A percentile compares a stretch with the other conserved stretches of the same genome.
Evolutionary conservation across 2,329 filamentous ascomycete species (phyloP).

Genomic region (Didymellaceae sp.): DNA sequence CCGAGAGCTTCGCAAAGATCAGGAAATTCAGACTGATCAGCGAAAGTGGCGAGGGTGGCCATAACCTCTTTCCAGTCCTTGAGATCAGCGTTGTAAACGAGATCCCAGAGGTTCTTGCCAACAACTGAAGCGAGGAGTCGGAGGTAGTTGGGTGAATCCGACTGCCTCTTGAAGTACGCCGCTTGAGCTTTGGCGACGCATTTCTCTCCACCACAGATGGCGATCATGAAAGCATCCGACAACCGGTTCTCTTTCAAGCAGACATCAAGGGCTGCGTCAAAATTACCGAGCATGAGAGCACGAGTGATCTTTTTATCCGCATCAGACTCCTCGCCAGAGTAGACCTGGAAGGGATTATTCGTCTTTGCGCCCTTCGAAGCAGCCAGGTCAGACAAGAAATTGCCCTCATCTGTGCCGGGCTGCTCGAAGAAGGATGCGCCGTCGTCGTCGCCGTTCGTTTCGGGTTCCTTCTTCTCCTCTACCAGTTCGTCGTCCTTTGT

Average conservation of each 20-base stretch:
- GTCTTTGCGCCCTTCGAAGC: conserved; percentile 91
- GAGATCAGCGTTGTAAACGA: conserved; percentile 94
- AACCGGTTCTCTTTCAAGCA: conserved; percentile 88
- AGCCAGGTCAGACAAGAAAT: conserved; percentile 83
- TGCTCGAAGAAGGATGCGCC: conserved; percentile 78
- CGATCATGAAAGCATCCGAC: conserved; percentile 97
- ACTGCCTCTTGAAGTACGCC: conserved; percentile 84
- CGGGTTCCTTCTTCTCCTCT: conserved; percentile 39
- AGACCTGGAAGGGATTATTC: conserved; percentile 91
- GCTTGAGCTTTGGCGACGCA: conserved; percentile 93
- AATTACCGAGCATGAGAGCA: conserved; percentile 87
- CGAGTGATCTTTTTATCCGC: conserved; percentile 87
- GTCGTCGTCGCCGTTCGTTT: conserved; percentile 55
- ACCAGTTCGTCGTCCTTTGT: conserved; percentile 50
- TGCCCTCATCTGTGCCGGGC: conserved; percentile 73
- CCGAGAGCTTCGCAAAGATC: conserved; percentile 95
- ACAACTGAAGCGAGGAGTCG: conserved; percentile 90
- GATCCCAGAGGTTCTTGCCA: conserved; percentile 96
- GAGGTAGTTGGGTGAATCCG: conserved; percentile 86
- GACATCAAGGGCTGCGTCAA: conserved; percentile 86
- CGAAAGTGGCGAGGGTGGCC: conserved; percentile 94
- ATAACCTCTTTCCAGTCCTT: conserved; percentile 96
- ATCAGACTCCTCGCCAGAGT: conserved; percentile 80
- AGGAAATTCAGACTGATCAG: conserved; percentile 86
- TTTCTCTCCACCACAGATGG: conserved; percentile 92